These are phyloP conservation scores for Syzygium grande DNA, from an alignment of 345 rosid species.

Conservation along the genomic window DNA sequence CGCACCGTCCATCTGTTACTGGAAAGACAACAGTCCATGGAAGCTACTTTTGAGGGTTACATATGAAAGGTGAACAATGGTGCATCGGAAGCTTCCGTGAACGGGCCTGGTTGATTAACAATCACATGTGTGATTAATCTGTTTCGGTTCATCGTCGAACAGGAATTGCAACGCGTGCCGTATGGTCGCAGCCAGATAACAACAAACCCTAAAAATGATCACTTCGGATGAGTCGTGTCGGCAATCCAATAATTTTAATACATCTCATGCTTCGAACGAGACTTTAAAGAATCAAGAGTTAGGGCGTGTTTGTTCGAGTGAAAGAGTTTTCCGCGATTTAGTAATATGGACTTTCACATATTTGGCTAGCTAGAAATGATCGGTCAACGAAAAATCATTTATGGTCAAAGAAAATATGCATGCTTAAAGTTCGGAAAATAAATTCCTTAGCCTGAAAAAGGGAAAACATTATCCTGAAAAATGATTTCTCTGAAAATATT, in stretches of 20 bases:
- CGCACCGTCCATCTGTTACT: background rate
- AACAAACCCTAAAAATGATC: background rate
- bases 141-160: background rate
- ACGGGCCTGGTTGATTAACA: background rate
- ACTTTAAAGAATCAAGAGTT: background rate
- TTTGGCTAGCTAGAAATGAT: background rate
- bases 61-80: background rate
- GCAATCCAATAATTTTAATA: background rate
- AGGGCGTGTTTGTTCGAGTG: background rate
- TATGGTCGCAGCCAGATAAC: background rate
- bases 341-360: background rate
- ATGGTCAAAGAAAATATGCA: background rate
- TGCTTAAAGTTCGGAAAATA: background rate
- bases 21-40: background rate
- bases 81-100: background rate
- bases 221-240: background rate
- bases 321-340: background rate
- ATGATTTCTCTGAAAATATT: background rate
- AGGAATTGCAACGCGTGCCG: background rate
- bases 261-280: background rate
- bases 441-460: rapidly evolving
- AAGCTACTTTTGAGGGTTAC: background rate
- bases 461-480: background rate
- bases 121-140: background rate
- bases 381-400: background rate